A percentile compares a stretch with the other conserved stretches of the same genome.
These are phyloP conservation scores for Lentinula sp. DNA, from an alignment of 768 basidiomycete species.

Conservation along the genomic window DNA sequence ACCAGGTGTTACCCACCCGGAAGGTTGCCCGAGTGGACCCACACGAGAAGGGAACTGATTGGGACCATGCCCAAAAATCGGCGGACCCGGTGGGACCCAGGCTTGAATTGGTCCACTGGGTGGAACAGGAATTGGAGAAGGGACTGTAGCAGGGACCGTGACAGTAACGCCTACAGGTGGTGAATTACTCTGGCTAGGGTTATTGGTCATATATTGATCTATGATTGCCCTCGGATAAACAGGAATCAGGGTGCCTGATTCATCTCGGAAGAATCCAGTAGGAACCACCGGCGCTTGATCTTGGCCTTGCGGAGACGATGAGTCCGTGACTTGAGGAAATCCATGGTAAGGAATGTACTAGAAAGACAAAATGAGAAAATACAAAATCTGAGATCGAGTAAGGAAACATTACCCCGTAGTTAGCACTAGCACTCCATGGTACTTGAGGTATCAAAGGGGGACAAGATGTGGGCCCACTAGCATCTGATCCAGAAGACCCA, in stretches of 20 bases:
- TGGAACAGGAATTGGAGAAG: neutral
- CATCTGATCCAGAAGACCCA: constrained; percentile 32
- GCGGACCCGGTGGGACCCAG: neutral
- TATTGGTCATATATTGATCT: constrained; percentile 58
- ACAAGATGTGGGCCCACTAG: constrained; percentile 15
- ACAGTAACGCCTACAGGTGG: neutral
- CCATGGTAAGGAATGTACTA: constrained; percentile 45
- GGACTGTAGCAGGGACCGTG: neutral
- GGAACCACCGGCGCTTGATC: constrained; percentile 54
- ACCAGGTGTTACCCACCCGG: neutral
- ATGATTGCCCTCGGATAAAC: constrained; percentile 68
- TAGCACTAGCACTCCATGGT: constrained; percentile 29
- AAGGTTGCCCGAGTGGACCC: neutral
- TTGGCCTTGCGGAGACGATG: constrained; percentile 17
- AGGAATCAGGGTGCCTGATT: constrained; percentile 66
- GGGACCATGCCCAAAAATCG: neutral
- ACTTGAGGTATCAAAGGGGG: constrained; percentile 21
- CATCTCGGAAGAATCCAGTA: constrained; percentile 66
- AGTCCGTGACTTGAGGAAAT: constrained; percentile 27
- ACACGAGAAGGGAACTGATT: neutral
- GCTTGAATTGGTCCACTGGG: neutral
- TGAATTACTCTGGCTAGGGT: constrained; percentile 3
- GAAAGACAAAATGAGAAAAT: constrained; percentile 18
- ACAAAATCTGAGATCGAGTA: neutral
- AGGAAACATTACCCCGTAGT: constrained; percentile 40